A percentile compares a stretch with the other conserved stretches of the same genome.
phyloP scores from a whole-genome alignment of 345 rosid genomes.

The Aquilaria malaccensis region DNA sequence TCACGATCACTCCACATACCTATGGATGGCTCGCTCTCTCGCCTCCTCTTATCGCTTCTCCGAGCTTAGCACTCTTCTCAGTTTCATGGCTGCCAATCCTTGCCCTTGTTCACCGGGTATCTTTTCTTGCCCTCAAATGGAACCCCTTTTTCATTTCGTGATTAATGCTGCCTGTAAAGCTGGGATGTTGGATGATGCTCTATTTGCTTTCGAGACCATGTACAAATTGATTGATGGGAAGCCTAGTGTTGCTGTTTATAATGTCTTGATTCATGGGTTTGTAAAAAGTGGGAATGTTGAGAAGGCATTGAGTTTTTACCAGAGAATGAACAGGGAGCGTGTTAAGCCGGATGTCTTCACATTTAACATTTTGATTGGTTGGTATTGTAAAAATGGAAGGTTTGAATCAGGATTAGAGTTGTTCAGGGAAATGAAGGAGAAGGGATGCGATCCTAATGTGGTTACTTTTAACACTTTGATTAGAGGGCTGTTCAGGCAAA shows the following conservation, averaged over 20 bases:
- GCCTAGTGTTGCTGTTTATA: constrained; percentile 45
- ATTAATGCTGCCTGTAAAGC: constrained; percentile 51
- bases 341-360: constrained; percentile 69
- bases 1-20: constrained; percentile 70
- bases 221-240: constrained; percentile 68
- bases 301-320: constrained; percentile 41
- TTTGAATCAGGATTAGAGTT: constrained; percentile 54
- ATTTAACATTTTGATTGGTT: constrained; percentile 64
- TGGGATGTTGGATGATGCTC: constrained; percentile 48
- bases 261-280: constrained; percentile 61
- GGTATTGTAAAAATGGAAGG: constrained; percentile 44
- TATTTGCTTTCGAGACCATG: constrained; percentile 56
- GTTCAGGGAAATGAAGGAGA: constrained; percentile 73
- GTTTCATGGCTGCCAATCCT: constrained; percentile 49
- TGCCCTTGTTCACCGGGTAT: constrained; percentile 87
- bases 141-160: constrained; percentile 47
- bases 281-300: constrained; percentile 47
- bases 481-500: constrained; percentile 50
- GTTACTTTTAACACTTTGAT: constrained; percentile 83
- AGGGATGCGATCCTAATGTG: constrained; percentile 69
- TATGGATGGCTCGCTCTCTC: constrained; percentile 72
- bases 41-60: constrained; percentile 54
- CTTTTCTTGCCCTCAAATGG: constrained; percentile 74
- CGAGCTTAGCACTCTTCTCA: constrained; percentile 49
- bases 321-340: constrained; percentile 54